A percentile compares a stretch with the other conserved stretches of the same genome.
These are phyloP conservation scores for Malus hybrid DNA, from an alignment of 331 rosid genomes.

Conservation along the genomic window DNA sequence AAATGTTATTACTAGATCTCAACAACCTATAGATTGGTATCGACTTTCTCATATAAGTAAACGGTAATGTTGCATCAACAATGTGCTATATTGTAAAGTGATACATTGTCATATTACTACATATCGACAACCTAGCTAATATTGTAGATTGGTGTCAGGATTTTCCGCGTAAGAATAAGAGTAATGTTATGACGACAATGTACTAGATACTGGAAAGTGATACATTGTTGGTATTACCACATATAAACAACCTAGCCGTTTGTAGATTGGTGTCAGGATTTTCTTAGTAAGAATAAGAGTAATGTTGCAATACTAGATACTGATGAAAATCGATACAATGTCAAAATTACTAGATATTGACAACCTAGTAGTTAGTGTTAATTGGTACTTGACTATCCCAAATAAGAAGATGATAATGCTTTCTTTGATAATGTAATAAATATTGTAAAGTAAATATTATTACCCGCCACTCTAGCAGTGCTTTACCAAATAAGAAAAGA, in stretches of 20 bases:
- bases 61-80: no score
- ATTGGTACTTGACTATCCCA: not conserved
- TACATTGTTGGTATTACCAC: not conserved
- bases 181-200: no score
- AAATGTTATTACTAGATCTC: no score
- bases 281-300: no score
- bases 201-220: not conserved
- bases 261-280: not conserved
- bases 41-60: no score
- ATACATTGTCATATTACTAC: not conserved
- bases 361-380: not conserved
- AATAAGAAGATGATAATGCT: not conserved
- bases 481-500: no score
- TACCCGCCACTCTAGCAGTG: no score
- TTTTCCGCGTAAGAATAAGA: no score
- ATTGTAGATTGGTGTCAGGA: no score
- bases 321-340: not conserved
- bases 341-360: not conserved
- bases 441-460: not conserved
- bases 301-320: not conserved
- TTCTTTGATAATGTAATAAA: not conserved
- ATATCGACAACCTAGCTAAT: not conserved
- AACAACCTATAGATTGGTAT: no score
- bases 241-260: not conserved
- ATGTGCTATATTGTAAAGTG: not conserved